Percentiles rank a stretch among this genome's conserved stretches.
Evolutionary conservation across 2,329 filamentous ascomycete species (phyloP).

Genomic region (Sarocladiaceae sp.): DNA sequence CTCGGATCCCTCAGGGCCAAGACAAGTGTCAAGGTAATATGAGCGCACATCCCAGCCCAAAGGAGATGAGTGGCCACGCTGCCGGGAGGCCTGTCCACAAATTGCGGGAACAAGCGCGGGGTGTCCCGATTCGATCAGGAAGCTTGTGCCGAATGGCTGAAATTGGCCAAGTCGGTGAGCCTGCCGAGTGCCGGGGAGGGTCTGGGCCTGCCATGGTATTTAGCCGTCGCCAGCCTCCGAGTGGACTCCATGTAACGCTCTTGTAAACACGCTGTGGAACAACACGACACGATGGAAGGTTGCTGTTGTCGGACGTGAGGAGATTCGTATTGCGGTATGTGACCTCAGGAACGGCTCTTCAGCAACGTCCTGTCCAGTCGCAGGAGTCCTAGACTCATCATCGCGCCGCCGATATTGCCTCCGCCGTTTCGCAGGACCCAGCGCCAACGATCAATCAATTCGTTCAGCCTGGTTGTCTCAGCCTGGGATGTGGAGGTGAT

Average conservation of each 20-base stretch:
- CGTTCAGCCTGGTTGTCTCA: neutral
- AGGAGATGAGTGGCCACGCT: neutral
- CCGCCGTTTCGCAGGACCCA: neutral
- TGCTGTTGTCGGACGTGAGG: neutral
- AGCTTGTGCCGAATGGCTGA: neutral
- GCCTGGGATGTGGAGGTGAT: neutral
- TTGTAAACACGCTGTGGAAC: too few relatives aligned
- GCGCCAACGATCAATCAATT: neutral
- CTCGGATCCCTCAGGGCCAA: too few relatives aligned
- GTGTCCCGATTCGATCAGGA: slow-evolving; percentile 6
- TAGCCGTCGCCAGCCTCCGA: neutral
- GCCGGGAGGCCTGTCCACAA: neutral
- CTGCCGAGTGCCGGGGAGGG: slow-evolving; percentile 5
- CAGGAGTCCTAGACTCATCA: neutral
- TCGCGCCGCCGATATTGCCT: neutral
- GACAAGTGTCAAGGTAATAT: neutral
- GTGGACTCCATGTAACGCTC: too few relatives aligned
- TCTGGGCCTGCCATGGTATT: neutral
- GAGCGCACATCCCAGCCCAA: too few relatives aligned
- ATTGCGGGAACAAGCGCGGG: neutral
- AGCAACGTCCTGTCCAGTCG: neutral
- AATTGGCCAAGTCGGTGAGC: slow-evolving; percentile 2
- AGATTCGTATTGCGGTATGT: neutral
- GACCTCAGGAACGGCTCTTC: neutral
- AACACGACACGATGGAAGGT: neutral